A percentile compares a stretch with the other conserved stretches of the same genome.
Conservation (phyloP, 2,329 filamentous ascomycete species). For the Onygena corvina region DNA sequence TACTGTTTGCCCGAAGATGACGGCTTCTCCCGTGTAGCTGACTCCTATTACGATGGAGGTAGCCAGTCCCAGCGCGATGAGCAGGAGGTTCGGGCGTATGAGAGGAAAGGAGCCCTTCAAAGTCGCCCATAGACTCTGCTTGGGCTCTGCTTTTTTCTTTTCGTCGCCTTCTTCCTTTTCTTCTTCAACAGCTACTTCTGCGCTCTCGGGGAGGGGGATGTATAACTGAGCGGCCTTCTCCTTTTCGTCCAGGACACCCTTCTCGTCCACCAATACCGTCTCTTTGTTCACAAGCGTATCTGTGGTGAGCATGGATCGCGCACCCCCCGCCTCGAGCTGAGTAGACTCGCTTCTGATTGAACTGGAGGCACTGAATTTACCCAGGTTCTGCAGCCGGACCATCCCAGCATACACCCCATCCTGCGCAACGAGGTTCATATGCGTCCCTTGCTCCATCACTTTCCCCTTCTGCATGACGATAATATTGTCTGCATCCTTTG, state of each 20-base stretch:
- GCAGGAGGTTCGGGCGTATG: conserved; percentile 31
- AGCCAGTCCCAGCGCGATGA: conserved; percentile 35
- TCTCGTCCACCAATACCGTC: neutral
- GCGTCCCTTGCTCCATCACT: conserved; percentile 26
- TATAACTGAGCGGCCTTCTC: conserved; percentile 1
- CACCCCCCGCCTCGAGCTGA: neutral
- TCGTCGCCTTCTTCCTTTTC: neutral
- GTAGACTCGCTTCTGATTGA: conserved; percentile 8
- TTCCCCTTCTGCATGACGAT: conserved; percentile 26
- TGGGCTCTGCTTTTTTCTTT: neutral
- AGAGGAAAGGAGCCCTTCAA: conserved; percentile 27
- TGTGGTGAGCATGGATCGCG: neutral
- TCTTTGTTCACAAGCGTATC: conserved; percentile 7
- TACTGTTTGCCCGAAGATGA: conserved; percentile 46
- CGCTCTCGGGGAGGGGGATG: neutral
- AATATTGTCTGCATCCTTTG: conserved; percentile 29
- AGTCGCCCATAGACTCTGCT: conserved; percentile 17
- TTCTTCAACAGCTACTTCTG: neutral
- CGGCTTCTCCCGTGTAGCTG: conserved; percentile 41
- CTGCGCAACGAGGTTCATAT: conserved; percentile 23
- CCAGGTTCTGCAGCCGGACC: conserved; percentile 36
- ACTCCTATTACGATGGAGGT: conserved; percentile 41
- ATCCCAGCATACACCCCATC: conserved; percentile 39
- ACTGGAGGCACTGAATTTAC: conserved; percentile 13
- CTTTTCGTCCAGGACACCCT: neutral